phyloP scores from a whole-genome alignment of 169 alveolate genomes.

The Toxoplasma gondii region DNA sequence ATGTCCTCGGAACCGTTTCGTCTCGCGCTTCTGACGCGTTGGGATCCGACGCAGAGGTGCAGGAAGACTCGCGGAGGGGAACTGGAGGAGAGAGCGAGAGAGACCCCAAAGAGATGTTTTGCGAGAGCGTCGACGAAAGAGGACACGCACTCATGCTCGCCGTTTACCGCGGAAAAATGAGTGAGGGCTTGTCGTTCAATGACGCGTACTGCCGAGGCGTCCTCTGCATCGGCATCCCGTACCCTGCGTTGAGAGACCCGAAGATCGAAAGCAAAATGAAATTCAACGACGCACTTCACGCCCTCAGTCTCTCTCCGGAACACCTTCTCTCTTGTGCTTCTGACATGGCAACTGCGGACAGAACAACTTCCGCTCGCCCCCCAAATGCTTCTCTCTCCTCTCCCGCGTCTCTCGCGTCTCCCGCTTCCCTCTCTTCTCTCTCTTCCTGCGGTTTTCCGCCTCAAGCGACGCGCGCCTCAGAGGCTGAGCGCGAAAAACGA shows the following conservation, averaged over 20 bases:
- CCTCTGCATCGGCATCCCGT: constrained; percentile 92
- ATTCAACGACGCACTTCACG: constrained; percentile 45
- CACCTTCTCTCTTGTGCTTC: constrained; percentile 12
- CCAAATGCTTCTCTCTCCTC: neutral
- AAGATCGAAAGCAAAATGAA: constrained; percentile 44
- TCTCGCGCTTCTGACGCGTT: no score
- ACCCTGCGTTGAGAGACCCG: constrained; percentile 89
- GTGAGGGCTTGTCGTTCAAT: constrained; percentile 95
- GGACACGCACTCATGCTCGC: constrained; percentile 91
- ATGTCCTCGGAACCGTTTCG: neutral
- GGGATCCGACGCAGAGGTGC: no score
- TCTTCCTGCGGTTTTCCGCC: neutral
- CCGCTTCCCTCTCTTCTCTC: neutral
- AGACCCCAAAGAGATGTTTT: neutral
- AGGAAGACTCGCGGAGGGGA: neutral
- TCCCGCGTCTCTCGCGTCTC: neutral
- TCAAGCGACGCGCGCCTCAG: neutral
- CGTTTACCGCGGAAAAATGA: constrained; percentile 93
- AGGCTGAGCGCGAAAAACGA: no score
- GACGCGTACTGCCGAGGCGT: constrained; percentile 93
- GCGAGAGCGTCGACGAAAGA: neutral
- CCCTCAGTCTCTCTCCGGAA: neutral
- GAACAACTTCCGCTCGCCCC: neutral
- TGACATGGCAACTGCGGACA: neutral
- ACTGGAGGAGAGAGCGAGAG: neutral